A percentile compares a stretch with the other conserved stretches of the same genome.
Evolutionary conservation across 176 grass and related monocot species (phyloP).

Genomic region (Juncus effusus): DNA sequence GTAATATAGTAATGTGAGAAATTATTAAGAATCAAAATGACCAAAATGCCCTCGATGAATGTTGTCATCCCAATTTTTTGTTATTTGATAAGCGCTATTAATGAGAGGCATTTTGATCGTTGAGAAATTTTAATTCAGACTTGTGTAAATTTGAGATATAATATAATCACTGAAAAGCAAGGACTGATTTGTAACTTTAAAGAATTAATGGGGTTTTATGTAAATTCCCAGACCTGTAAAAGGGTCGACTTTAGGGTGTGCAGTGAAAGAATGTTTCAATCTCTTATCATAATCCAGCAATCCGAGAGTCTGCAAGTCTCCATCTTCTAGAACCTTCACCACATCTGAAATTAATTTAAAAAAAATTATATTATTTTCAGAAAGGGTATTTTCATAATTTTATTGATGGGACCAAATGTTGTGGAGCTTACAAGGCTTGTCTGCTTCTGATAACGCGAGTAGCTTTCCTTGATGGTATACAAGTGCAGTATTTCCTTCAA

Average conservation of each 20-base stretch:
- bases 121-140: slow-evolving; percentile 14
- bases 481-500: slow-evolving; percentile 84
- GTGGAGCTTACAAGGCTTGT: slow-evolving; percentile 88
- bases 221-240: slow-evolving; percentile 42
- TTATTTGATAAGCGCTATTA: too few species aligned
- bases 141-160: slow-evolving; percentile 1
- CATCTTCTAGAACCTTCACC: slow-evolving; percentile 95
- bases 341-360: slow-evolving; percentile 51
- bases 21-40: too few species aligned
- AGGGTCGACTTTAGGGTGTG: slow-evolving; percentile 96
- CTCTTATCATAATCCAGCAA: slow-evolving; percentile 93
- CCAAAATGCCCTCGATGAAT: too few species aligned
- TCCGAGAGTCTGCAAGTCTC: slow-evolving; percentile 92
- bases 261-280: slow-evolving; percentile 88
- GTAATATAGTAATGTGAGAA: too few species aligned
- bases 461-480: slow-evolving; percentile 97
- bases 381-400: too few species aligned
- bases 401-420: background rate
- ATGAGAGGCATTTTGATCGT: background rate
- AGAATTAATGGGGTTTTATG: background rate
- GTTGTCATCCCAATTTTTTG: too few species aligned
- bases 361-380: too few species aligned
- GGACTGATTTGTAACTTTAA: slow-evolving; percentile 18
- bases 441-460: slow-evolving; percentile 76
- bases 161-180: too few species aligned